phyloP scores from a whole-genome alignment of 164 flowering plant genomes.

The Liriodendron chinense region DNA sequence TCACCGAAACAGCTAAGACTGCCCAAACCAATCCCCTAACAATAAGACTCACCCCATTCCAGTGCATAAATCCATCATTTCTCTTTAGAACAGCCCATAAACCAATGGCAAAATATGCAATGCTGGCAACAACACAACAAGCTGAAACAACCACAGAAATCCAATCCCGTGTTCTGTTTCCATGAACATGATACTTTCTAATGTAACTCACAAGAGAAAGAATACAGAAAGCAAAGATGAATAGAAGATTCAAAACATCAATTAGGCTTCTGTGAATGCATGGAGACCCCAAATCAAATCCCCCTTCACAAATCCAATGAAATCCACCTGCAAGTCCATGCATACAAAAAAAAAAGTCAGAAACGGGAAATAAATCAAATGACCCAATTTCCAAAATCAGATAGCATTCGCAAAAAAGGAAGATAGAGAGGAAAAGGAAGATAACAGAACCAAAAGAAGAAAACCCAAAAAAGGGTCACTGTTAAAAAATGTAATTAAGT shows the following conservation, averaged over 20 bases:
- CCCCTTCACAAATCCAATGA: conserved; percentile 40
- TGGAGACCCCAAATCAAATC: conserved; percentile 29
- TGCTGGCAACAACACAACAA: conserved; percentile 41
- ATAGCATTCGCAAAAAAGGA: background rate
- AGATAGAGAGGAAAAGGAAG: background rate
- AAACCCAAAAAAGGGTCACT: background rate
- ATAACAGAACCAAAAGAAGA: background rate
- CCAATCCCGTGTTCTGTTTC: conserved; percentile 28
- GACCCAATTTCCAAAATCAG: background rate
- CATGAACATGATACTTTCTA: conserved; percentile 14
- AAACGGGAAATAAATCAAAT: background rate
- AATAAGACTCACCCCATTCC: conserved; percentile 30
- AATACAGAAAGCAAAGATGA: conserved; percentile 40
- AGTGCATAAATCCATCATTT: conserved; percentile 8
- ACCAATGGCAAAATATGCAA: conserved; percentile 32
- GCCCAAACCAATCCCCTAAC: conserved; percentile 60
- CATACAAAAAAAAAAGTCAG: background rate
- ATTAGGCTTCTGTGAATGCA: conserved; percentile 37
- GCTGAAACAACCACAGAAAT: conserved; percentile 31
- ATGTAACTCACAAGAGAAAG: conserved; percentile 22
- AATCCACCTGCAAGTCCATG: conserved; percentile 32
- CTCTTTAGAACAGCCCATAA: conserved; percentile 23
- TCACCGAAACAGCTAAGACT: conserved; percentile 41
- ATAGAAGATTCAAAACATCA: conserved; percentile 45
- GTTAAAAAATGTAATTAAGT: no score